Conservation (phyloP, 2,329 filamentous ascomycete species). For the Calonectria fujianensis region DNA sequence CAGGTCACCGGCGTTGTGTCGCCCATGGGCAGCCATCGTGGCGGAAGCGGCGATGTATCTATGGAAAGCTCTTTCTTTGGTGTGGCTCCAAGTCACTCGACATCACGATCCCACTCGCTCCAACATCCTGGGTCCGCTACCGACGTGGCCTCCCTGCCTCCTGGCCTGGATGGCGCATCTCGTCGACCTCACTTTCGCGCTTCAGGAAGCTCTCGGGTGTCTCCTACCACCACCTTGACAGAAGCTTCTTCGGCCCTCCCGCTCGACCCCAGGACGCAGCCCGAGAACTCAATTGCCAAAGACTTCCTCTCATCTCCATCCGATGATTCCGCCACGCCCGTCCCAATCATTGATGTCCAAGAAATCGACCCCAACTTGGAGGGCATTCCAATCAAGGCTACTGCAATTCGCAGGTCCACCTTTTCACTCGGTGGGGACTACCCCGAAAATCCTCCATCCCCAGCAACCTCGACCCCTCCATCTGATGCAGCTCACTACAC, state of each 20-base stretch:
- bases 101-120: conserved; percentile 47
- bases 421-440: conserved; percentile 64
- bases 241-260: conserved; percentile 62
- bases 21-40: conserved; percentile 55
- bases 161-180: conserved; percentile 59
- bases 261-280: conserved; percentile 68
- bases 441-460: conserved; percentile 56
- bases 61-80: conserved; percentile 51
- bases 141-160: conserved; percentile 56
- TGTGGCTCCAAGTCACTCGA: conserved; percentile 45
- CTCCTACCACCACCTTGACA: conserved; percentile 58
- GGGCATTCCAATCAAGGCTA: conserved; percentile 74
- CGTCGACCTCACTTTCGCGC: conserved; percentile 60
- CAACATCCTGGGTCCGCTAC: conserved; percentile 46
- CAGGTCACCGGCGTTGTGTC: conserved; percentile 57
- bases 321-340: conserved; percentile 57
- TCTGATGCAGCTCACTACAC: conserved; percentile 37
- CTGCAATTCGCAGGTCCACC: conserved; percentile 71
- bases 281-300: conserved; percentile 58
- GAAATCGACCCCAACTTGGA: conserved; percentile 76
- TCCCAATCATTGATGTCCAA: conserved; percentile 74
- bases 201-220: conserved; percentile 58
- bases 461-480: conserved; percentile 55
- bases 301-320: conserved; percentile 61
- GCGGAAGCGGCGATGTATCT: conserved; percentile 52